Conservation (phyloP, 1,284 basidiomycete species). For the Phaffia rhodozyma region DNA sequence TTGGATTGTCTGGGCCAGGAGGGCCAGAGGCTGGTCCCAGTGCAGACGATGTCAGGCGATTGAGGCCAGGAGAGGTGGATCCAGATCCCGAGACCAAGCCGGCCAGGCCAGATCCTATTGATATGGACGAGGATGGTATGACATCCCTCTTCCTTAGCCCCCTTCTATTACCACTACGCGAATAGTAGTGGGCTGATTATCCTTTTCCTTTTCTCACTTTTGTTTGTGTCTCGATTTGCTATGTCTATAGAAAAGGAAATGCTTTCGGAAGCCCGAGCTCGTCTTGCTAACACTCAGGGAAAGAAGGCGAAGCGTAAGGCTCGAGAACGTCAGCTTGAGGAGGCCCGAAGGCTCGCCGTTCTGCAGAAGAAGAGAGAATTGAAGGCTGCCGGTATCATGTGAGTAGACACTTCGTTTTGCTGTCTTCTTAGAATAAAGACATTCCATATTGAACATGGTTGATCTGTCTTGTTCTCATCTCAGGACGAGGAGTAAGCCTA, state of each 20-base stretch:
- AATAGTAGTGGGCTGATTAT: conserved; percentile 10
- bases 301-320: conserved; percentile 99
- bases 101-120: conserved; percentile 94
- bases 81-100: conserved; percentile 98
- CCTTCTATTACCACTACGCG: neutral
- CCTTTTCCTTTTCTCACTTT: neutral
- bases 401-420: conserved; percentile 27
- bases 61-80: conserved; percentile 94
- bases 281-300: conserved; percentile 96
- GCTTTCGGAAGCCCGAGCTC: conserved; percentile 94
- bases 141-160: conserved; percentile 11
- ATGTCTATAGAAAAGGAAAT: conserved; percentile 82
- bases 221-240: neutral
- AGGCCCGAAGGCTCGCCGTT: conserved; percentile 84
- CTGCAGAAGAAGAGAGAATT: conserved; percentile 96
- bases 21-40: conserved; percentile 65
- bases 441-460: neutral
- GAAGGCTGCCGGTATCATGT: conserved; percentile 96
- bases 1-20: conserved; percentile 74
- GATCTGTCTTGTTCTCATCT: neutral
- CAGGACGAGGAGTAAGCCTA: conserved; percentile 50
- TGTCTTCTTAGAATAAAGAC: neutral
- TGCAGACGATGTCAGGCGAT: conserved; percentile 75
- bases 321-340: conserved; percentile 88
- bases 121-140: conserved; percentile 97